phyloP scores from a whole-genome alignment of 495 filamentous ascomycete genomes.

The Chaetomidium leptoderma region DNA sequence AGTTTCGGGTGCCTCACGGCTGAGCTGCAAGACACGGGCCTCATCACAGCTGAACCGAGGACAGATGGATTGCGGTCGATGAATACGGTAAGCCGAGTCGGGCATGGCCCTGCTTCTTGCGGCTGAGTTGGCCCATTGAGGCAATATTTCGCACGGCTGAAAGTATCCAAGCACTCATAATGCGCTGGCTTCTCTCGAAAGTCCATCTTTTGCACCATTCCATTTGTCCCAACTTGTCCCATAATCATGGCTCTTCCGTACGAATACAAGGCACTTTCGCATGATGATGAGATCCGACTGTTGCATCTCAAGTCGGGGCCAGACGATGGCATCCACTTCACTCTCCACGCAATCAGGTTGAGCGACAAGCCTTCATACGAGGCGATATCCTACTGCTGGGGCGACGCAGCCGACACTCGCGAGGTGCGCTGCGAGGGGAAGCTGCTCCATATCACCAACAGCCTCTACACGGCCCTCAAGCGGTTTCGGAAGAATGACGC shows the following conservation, averaged over 20 bases:
- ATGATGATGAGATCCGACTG: constrained; percentile 13
- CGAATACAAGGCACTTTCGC: neutral
- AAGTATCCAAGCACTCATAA: neutral
- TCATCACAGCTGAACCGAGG: no score
- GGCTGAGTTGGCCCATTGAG: neutral
- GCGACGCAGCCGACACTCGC: constrained; percentile 16
- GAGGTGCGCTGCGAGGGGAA: constrained; percentile 26
- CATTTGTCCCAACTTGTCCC: neutral
- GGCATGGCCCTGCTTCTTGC: no score
- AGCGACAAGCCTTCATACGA: constrained; percentile 26
- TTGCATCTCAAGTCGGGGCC: constrained; percentile 21
- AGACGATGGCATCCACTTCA: constrained; percentile 14
- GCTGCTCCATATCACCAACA: constrained; percentile 24
- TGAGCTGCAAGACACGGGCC: no score
- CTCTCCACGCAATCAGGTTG: constrained; percentile 14
- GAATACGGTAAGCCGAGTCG: neutral
- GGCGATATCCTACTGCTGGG: constrained; percentile 41
- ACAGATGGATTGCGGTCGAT: no score
- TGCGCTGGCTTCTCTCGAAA: neutral
- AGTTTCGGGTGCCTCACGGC: no score
- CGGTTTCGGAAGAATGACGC: constrained; percentile 26
- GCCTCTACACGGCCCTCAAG: constrained; percentile 27
- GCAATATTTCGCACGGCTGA: neutral
- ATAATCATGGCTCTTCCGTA: neutral
- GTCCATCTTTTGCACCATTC: neutral